These are phyloP conservation scores for Cladosporium sphaerospermum DNA, from an alignment of 2,329 filamentous ascomycete species.

Conservation along the genomic window DNA sequence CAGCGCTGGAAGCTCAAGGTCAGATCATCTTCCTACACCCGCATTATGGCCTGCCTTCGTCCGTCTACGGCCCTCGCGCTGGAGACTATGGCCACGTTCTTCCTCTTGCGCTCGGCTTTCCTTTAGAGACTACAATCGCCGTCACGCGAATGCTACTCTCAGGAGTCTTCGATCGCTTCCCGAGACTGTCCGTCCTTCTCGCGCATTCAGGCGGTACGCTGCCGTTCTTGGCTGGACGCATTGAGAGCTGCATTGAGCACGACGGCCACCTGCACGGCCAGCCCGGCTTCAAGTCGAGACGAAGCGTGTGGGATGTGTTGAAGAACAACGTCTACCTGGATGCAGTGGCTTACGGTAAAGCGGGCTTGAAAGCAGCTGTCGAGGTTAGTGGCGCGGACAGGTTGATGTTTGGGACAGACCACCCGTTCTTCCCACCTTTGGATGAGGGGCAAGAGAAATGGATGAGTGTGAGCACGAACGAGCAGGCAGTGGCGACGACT, in stretches of 20 bases:
- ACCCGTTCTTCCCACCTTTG: slow-evolving; percentile 78
- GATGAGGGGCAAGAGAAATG: slow-evolving; percentile 57
- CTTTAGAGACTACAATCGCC: slow-evolving; percentile 87
- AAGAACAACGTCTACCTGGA: slow-evolving; percentile 80
- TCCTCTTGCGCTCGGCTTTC: slow-evolving; percentile 78
- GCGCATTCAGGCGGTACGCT: slow-evolving; percentile 86
- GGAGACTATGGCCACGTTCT: slow-evolving; percentile 81
- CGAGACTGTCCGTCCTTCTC: slow-evolving; percentile 64
- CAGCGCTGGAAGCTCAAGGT: slow-evolving; percentile 57
- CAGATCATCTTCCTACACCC: slow-evolving; percentile 80
- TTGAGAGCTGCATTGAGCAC: slow-evolving; percentile 81
- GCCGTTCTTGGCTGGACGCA: slow-evolving; percentile 79
- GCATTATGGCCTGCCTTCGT: slow-evolving; percentile 78
- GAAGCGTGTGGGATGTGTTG: slow-evolving; percentile 58
- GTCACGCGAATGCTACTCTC: slow-evolving; percentile 82
- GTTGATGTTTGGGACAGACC: slow-evolving; percentile 73
- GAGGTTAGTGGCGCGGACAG: slow-evolving; percentile 61
- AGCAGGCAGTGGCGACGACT: slow-evolving; percentile 49
- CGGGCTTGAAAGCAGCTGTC: slow-evolving; percentile 65
- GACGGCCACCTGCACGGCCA: slow-evolving; percentile 67
- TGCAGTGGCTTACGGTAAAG: slow-evolving; percentile 74
- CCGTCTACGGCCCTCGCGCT: slow-evolving; percentile 69
- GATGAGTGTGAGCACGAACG: slow-evolving; percentile 61
- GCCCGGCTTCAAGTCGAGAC: slow-evolving; percentile 52
- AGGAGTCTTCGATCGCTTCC: slow-evolving; percentile 74